Conservation (phyloP, 2,329 filamentous ascomycete genomes). For the Grosmannia huntii region DNA sequence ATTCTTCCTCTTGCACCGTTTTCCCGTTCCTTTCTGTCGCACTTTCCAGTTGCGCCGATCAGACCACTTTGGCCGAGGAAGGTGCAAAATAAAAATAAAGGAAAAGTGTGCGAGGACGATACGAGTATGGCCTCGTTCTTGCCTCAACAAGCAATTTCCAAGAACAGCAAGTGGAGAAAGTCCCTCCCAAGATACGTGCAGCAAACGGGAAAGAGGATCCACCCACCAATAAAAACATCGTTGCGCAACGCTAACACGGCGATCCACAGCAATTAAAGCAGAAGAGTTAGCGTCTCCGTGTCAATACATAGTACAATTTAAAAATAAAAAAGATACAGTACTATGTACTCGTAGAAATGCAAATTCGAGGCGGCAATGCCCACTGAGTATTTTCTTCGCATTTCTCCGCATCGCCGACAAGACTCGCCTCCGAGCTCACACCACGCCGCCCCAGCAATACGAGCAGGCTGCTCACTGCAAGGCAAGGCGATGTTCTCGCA, state of each 20-base stretch:
- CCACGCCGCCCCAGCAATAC: neutral
- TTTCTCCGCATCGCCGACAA: too few relatives aligned
- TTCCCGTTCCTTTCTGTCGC: neutral
- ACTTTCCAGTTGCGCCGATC: neutral
- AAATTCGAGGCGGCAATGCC: neutral
- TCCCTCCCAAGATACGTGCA: neutral
- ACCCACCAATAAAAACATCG: conserved; percentile 12
- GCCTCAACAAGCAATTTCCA: neutral
- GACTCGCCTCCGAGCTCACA: neutral
- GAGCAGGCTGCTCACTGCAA: neutral
- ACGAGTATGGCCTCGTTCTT: neutral
- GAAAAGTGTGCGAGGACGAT: neutral
- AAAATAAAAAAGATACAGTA: neutral
- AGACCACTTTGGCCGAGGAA: neutral
- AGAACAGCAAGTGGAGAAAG: neutral
- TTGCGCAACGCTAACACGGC: conserved; percentile 11
- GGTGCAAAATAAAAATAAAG: neutral
- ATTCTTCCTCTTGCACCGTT: neutral
- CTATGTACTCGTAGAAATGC: too few relatives aligned
- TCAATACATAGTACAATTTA: neutral
- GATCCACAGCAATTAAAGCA: conserved; percentile 14
- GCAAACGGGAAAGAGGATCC: conserved; percentile 5
- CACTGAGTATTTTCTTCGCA: too few relatives aligned
- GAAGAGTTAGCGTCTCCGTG: neutral
- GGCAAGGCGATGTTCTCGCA: neutral